phyloP scores from a whole-genome alignment of 441 rosid genomes.

The Dalechampia spathulata region DNA sequence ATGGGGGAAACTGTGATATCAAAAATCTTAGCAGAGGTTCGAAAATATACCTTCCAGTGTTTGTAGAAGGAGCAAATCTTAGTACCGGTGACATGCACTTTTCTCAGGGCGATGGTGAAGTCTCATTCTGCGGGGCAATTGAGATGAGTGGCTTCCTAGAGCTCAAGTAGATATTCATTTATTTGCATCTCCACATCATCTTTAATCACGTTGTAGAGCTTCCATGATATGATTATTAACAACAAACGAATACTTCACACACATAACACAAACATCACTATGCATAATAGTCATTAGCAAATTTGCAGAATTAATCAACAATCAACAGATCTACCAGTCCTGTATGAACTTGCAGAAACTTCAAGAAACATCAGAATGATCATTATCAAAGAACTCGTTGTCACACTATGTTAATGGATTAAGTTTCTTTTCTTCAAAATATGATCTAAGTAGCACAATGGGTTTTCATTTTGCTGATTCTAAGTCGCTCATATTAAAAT shows the following conservation, averaged over 20 bases:
- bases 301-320: background rate
- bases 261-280: background rate
- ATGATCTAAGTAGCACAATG: too few species aligned
- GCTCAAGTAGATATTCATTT: conserved; percentile 53
- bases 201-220: background rate
- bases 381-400: too few species aligned
- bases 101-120: conserved; percentile 96
- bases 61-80: conserved; percentile 83
- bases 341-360: background rate
- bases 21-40: conserved; percentile 90
- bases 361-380: background rate
- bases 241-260: background rate
- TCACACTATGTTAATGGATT: too few species aligned
- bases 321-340: background rate
- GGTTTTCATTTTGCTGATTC: background rate
- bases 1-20: conserved; percentile 95
- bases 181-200: conserved; percentile 3
- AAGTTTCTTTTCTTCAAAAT: too few species aligned
- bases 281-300: background rate
- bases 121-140: conserved; percentile 89
- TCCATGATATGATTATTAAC: background rate
- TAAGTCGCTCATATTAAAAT: background rate
- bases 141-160: conserved; percentile 97
- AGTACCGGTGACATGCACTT: conserved; percentile 97
- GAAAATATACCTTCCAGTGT: conserved; percentile 78